These are phyloP conservation scores for Haplosporangium gracile DNA, from an alignment of 192 early-diverging fungal genomes.

Conservation along the genomic window DNA sequence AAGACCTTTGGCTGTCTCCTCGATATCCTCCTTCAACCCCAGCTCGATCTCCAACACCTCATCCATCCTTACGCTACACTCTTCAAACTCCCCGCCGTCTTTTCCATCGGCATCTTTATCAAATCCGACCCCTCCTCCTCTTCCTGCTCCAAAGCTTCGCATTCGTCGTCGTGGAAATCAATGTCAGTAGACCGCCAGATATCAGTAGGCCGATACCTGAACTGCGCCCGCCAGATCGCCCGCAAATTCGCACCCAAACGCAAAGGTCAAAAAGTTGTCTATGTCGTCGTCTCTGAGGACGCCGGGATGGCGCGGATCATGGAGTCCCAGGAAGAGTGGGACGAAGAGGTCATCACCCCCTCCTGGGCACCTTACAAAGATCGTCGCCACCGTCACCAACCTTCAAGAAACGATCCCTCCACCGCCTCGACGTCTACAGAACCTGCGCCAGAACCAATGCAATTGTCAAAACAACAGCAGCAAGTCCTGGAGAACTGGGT, in stretches of 20 bases:
- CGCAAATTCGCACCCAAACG: constrained; percentile 41
- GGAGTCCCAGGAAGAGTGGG: constrained; percentile 38
- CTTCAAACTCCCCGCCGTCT: constrained; percentile 28
- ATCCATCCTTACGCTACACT: constrained; percentile 39
- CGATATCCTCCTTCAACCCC: constrained; percentile 28
- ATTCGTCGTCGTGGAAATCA: neutral
- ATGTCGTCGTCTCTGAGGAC: constrained; percentile 29
- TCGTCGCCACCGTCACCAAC: neutral
- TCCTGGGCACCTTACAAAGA: constrained; percentile 17
- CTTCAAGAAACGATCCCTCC: too few species aligned
- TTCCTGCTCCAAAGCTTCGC: neutral
- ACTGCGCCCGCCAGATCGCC: constrained; percentile 37
- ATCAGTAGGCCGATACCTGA: constrained; percentile 13
- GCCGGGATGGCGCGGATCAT: constrained; percentile 19
- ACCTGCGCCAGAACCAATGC: neutral
- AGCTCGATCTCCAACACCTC: constrained; percentile 14
- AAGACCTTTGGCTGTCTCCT: constrained; percentile 42
- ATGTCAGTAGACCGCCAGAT: neutral
- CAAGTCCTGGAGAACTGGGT: constrained; percentile 27
- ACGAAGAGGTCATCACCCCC: constrained; percentile 30
- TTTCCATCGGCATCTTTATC: constrained; percentile 28
- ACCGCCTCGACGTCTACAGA: neutral
- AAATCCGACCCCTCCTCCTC: neutral
- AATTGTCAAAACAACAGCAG: constrained; percentile 18
- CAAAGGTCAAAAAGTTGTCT: constrained; percentile 32